These are phyloP conservation scores for Geoglossum cookeanum DNA, from an alignment of 2,329 filamentous ascomycete genomes.

Conservation along the genomic window DNA sequence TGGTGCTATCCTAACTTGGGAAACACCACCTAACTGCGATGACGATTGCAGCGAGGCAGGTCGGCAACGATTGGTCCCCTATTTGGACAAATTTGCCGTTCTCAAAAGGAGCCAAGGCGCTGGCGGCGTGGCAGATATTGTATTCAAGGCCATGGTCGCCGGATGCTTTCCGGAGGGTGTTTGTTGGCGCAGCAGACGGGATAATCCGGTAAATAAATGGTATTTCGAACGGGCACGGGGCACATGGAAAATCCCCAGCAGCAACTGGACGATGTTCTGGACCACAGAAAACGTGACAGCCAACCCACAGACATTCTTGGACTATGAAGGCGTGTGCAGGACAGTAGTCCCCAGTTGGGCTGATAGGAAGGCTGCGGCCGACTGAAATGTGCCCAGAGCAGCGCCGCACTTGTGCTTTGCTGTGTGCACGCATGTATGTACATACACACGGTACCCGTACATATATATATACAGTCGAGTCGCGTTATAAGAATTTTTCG, in stretches of 20 bases:
- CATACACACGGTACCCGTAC: too few species aligned
- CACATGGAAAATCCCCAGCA: constrained; percentile 61
- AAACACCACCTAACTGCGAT: constrained; percentile 44
- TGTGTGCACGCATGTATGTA: too few species aligned
- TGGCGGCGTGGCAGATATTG: constrained; percentile 81
- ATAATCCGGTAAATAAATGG: constrained; percentile 98
- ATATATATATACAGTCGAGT: neutral
- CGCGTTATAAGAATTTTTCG: too few species aligned
- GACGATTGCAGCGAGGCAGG: constrained; percentile 16
- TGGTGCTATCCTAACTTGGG: constrained; percentile 88
- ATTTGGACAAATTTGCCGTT: constrained; percentile 95
- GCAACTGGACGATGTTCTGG: constrained; percentile 98
- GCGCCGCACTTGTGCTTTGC: too few species aligned
- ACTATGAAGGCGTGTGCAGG: constrained; percentile 61
- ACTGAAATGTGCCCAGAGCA: constrained; percentile 21
- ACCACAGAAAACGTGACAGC: constrained; percentile 50
- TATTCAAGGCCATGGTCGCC: constrained; percentile 89
- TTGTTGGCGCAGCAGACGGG: constrained; percentile 75
- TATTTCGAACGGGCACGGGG: constrained; percentile 86
- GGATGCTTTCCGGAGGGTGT: constrained; percentile 76
- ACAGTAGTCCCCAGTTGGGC: constrained; percentile 43
- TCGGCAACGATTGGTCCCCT: constrained; percentile 52
- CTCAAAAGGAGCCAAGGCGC: constrained; percentile 74
- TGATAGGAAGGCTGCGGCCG: constrained; percentile 36
- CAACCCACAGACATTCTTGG: constrained; percentile 34